Base-by-base conservation (phyloP, 73 alveolate species). In the Stentor roeselii region DNA sequence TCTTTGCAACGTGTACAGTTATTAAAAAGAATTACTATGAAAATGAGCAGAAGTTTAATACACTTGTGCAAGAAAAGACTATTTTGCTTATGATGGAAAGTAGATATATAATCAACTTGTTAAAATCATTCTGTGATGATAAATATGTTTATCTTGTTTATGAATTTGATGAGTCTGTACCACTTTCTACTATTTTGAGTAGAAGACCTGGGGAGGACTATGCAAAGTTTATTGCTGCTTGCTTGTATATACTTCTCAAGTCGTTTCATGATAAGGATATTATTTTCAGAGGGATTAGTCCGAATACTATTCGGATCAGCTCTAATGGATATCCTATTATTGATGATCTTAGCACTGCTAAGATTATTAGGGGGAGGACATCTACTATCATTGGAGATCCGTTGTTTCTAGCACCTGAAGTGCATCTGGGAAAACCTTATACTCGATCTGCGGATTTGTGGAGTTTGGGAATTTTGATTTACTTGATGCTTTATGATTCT, bases 381-480 rank as follows among this genome's bases (percentile, higher is more conserved):
- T 11, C 21, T 6, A 50, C 30, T 50, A 11, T 50, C 6, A 11
- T 50, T 11, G 67, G 21, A 11, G 67, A 50, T 14, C 86, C 86
- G 6, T 39, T 42, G 58, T 78, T 39, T 42, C 37, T 42, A 42
- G 86, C 86, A 2, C 86, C 86, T 36, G 86, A 78, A 42, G 35
- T 36, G 1, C 36, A 75, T 3, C 36, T 42, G 59, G 15, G 41
- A 2, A 3, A 78, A 21, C 78, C 78, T 3, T 78, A 78, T 78
- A 78, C 86, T 14, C 37, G 41, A 27, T 39, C 38, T n/a, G 76
- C 41, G 3, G 86, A 78, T 78, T 36, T 39, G 27, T 78, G 86
- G 86, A 67, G 82, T 78, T 40, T 78, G 41, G 86, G 86, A 1
- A 38, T 78, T 1, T 42, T 78, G n/a, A 60, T 78, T 11, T 78